Evolutionary conservation across 192 early-diverging fungal species (phyloP).

Genomic region (Umbelopsis vinacea): DNA sequence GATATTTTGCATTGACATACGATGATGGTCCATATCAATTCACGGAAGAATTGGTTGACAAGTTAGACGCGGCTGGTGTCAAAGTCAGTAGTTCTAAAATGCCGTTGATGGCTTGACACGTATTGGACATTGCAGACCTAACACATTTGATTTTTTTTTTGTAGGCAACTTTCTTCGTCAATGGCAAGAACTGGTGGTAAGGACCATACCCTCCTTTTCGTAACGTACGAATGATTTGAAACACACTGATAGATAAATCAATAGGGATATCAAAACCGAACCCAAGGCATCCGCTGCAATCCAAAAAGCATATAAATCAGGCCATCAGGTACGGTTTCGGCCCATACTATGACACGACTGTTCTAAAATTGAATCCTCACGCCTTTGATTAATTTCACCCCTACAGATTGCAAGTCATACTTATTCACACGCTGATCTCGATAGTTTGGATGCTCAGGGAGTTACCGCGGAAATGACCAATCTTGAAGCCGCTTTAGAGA

Average conservation of each 20-base stretch:
- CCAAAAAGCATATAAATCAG: conserved; percentile 31
- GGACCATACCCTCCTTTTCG: not conserved
- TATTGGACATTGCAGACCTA: not conserved
- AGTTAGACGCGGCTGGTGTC: conserved; percentile 19
- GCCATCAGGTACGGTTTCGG: conserved; percentile 30
- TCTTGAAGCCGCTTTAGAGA: conserved; percentile 28
- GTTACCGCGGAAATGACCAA: conserved; percentile 35
- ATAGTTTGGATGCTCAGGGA: not conserved
- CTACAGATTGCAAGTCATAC: conserved; percentile 57
- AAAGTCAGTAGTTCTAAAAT: not conserved
- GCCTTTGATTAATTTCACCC: not conserved
- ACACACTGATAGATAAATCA: not conserved
- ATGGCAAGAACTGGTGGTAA: conserved; percentile 53
- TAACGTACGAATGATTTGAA: not conserved
- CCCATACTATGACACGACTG: too few species aligned
- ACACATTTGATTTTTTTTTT: not conserved
- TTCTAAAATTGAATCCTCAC: not conserved
- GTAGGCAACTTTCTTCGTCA: conserved; percentile 71
- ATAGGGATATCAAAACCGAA: conserved; percentile 27
- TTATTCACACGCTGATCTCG: conserved; percentile 45
- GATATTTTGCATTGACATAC: conserved; percentile 33
- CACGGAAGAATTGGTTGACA: conserved; percentile 26
- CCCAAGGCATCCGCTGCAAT: conserved; percentile 23
- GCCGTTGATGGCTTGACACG: too few species aligned
- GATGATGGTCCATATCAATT: conserved; percentile 36